Evolutionary conservation across 441 rosid species (phyloP).

Genomic region (Melastoma candidum): DNA sequence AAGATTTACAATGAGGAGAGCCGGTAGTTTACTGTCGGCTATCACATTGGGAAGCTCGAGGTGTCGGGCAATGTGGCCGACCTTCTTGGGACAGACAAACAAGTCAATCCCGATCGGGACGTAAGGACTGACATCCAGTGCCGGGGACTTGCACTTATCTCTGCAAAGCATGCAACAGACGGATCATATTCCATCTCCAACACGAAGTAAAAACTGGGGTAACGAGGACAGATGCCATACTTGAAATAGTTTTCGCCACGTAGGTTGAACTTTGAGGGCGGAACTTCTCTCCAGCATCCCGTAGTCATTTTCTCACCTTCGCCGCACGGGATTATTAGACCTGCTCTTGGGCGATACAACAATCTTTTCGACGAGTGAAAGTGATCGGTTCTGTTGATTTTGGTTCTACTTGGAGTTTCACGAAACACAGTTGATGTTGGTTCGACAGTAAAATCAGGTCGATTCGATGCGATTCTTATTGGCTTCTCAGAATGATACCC

Average conservation of each 20-base stretch:
- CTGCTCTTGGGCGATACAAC: conserved; percentile 57
- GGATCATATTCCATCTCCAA: conserved; percentile 13
- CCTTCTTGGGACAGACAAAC: conserved; percentile 64
- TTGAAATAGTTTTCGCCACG: conserved; percentile 73
- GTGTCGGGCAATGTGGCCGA: conserved; percentile 79
- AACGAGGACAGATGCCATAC: conserved; percentile 23
- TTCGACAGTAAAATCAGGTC: too few species aligned
- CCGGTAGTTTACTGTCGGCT: conserved; percentile 54
- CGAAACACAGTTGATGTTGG: too few species aligned
- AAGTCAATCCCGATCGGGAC: conserved; percentile 72
- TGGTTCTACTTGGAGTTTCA: too few species aligned
- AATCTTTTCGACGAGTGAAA: conserved; percentile 25
- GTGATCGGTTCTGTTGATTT: too few species aligned
- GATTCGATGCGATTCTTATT: too few species aligned
- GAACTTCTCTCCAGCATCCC: conserved; percentile 70
- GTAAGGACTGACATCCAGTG: conserved; percentile 50
- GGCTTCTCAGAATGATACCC: too few species aligned
- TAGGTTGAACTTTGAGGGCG: conserved; percentile 74
- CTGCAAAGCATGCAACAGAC: conserved; percentile 35
- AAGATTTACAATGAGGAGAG: conserved; percentile 79
- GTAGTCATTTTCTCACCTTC: conserved; percentile 34
- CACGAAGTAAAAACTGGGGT: neutral
- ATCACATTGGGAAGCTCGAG: conserved; percentile 72
- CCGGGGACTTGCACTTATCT: conserved; percentile 67
- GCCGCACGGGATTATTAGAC: conserved; percentile 35